Evolutionary conservation across 495 filamentous ascomycete genomes (phyloP), one percentile per base, ranked within the genome.

Genomic region (Penicillium ochrochloron): DNA sequence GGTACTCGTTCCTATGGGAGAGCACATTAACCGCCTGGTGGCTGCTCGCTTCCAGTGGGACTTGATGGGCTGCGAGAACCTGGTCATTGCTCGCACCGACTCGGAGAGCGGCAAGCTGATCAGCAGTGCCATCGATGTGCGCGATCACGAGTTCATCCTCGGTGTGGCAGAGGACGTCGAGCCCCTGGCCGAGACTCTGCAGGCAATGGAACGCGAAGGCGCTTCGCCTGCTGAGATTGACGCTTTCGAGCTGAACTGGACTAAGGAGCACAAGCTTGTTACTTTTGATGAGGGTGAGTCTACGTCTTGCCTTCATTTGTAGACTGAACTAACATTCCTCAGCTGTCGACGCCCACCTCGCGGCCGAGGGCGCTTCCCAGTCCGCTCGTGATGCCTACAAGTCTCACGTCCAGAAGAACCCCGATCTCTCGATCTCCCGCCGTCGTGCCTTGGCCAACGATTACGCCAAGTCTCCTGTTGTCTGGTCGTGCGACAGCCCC

Each of bases 31-130:
- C 78, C 86, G 95, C 17, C 86, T 99, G 5, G 87, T 92, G 33
- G 93, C 96, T 19, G 88, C 95, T 3, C 88, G 95, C 58, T 97
- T 96, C 80, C 95, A 99, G 71, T 99, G 95, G 95, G 95, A 99
- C 69, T 83, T 96, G 44, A 97, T 99, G 94, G 95, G 94, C 56
- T 86, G 85, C 29, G 95, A 99, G 76, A 97, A 94, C 73, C 82
- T 98, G 21, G 85, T 97, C 27, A 96, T 99, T 69, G 95, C 95
- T 6, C 89, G 95, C 23, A 97, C 95, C 15, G 95, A 99, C 76
- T 94, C 92, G 0, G 95, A 99, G 74, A 94, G 90, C 73, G 95
- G 95, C 42, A 92, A 88, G 70, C 83, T 99, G 14, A 85, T 99
- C 59, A 94, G 89, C 66, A 95, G 90, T 61, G 91, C 93, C 1